phyloP scores from a whole-genome alignment of 352 stramenopile genomes.

The Blastocystis sp. region DNA sequence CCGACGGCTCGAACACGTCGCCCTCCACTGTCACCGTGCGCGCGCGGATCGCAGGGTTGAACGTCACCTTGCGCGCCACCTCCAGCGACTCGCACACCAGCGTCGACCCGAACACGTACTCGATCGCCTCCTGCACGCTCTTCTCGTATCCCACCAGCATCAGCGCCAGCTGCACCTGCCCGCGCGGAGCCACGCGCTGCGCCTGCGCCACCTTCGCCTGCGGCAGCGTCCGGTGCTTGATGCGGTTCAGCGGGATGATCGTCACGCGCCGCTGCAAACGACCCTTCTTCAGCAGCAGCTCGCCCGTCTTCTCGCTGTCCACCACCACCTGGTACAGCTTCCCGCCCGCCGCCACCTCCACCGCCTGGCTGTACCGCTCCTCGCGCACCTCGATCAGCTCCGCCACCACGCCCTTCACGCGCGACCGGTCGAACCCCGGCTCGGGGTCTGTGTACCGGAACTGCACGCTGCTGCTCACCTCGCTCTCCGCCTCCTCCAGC shows the following conservation, averaged over 20 bases:
- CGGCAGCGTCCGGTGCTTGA: too few species aligned
- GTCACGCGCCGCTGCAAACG: too few species aligned
- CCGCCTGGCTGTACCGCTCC: constrained; percentile 76
- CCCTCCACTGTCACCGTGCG: constrained; percentile 94
- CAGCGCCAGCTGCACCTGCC: constrained; percentile 73
- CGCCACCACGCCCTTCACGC: constrained; percentile 94
- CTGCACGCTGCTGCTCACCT: not conserved
- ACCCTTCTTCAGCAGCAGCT: too few species aligned
- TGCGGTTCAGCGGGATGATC: too few species aligned
- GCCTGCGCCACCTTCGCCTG: too few species aligned
- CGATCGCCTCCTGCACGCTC: too few species aligned
- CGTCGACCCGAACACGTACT: too few species aligned
- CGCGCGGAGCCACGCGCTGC: too few species aligned
- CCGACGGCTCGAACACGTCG: constrained; percentile 93
- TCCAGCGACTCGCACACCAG: too few species aligned
- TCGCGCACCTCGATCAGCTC: constrained; percentile 90
- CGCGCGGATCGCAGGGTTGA: constrained; percentile 77
- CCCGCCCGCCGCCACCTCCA: constrained; percentile 18
- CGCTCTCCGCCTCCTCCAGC: constrained; percentile 32
- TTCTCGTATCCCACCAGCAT: constrained; percentile 75
- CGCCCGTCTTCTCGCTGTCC: constrained; percentile 77
- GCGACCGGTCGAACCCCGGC: constrained; percentile 86
- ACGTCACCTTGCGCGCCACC: too few species aligned
- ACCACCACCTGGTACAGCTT: constrained; percentile 73
- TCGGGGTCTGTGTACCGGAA: constrained; percentile 91